Percentiles rank a stretch among this genome's conserved stretches.
Conservation (phyloP, 176 grass and related monocot species). For the Oryza glumipatula region DNA sequence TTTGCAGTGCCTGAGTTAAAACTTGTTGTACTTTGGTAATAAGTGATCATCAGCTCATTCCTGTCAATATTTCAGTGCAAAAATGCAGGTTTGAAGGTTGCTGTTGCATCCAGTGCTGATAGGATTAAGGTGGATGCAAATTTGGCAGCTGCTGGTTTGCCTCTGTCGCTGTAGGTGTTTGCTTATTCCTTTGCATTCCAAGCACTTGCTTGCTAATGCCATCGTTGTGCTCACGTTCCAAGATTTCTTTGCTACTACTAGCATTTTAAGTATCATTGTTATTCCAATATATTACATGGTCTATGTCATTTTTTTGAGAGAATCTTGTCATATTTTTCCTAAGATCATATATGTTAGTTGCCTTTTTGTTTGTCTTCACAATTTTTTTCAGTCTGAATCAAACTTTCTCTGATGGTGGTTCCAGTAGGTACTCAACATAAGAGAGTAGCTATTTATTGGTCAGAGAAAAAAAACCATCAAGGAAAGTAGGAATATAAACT, state of each 20-base stretch:
- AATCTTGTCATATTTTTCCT: conserved; percentile 10
- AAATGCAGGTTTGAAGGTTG: conserved; percentile 80
- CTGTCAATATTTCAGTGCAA: conserved; percentile 70
- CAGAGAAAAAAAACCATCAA: neutral
- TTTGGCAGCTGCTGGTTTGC: conserved; percentile 82
- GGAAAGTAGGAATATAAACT: conserved; percentile 9
- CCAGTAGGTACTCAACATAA: neutral
- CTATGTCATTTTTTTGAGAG: neutral
- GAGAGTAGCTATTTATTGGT: neutral
- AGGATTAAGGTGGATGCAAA: conserved; percentile 96
- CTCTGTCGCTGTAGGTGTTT: conserved; percentile 67
- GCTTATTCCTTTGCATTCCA: conserved; percentile 41
- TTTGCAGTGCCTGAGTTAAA: conserved; percentile 22
- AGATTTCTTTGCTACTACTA: neutral
- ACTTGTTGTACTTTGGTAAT: conserved; percentile 13
- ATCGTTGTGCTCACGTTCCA: neutral
- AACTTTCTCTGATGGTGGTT: conserved; percentile 2
- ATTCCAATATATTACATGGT: conserved; percentile 20
- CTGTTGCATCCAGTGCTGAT: conserved; percentile 95
- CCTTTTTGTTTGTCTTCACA: neutral
- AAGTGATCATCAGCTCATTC: conserved; percentile 21
- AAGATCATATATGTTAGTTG: neutral
- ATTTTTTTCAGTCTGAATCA: neutral
- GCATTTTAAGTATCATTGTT: neutral
- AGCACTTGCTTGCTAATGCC: neutral